Conservation (phyloP, 495 filamentous ascomycete species). For the Melanomma pulvis-pyrius region DNA sequence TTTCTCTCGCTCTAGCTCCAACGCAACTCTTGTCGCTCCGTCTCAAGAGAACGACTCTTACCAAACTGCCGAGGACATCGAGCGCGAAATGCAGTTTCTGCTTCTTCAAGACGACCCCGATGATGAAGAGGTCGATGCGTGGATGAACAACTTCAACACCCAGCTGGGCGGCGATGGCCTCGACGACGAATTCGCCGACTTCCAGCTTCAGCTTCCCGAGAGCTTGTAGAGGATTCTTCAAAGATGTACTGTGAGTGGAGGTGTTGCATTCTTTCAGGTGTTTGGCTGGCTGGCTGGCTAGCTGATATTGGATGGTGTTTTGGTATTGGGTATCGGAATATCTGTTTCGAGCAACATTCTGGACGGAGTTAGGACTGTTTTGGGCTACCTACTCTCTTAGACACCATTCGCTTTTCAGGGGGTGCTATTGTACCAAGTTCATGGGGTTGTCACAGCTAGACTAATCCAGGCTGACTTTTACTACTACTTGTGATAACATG, state of each 20-base stretch:
- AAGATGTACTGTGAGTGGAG: neutral
- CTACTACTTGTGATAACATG: neutral
- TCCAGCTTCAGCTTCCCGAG: conserved; percentile 28
- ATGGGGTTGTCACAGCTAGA: neutral
- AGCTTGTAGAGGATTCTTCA: conserved; percentile 8
- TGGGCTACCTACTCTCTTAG: neutral
- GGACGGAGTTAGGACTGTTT: neutral
- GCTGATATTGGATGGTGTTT: neutral
- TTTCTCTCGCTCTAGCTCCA: conserved; percentile 30
- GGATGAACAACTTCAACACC: conserved; percentile 22
- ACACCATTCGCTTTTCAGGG: neutral
- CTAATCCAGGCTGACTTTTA: neutral
- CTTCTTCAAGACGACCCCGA: conserved; percentile 2
- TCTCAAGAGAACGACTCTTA: conserved; percentile 11
- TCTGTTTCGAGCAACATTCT: neutral
- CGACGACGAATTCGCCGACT: conserved; percentile 23
- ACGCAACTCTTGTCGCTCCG: conserved; percentile 27
- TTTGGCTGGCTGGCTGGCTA: neutral
- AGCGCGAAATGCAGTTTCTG: conserved; percentile 13
- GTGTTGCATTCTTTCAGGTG: neutral
- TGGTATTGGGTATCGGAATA: neutral
- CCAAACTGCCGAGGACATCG: conserved; percentile 25
- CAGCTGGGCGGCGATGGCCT: conserved; percentile 18
- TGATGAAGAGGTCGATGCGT: conserved; percentile 26
- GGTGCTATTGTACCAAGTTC: neutral